Evolutionary conservation across 441 rosid species (phyloP), one percentile per base, ranked within the genome.

Genomic region (Capsella rubella): DNA sequence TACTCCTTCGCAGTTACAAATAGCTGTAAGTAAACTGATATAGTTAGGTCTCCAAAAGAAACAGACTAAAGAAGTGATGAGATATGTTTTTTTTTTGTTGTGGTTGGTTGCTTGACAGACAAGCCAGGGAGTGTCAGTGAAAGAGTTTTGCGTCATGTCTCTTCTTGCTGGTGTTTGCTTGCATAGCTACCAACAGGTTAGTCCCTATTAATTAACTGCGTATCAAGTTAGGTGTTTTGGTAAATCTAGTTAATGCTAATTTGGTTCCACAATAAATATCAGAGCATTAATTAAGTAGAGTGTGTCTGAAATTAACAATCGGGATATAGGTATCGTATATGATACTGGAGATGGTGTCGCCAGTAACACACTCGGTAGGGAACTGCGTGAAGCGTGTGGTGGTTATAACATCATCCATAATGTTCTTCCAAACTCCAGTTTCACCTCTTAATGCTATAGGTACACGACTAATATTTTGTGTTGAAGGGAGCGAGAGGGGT

Each of bases 331-430:
- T 89, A 4, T 86, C 94, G 14, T 87, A 87, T 55, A 74, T 71
- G 79, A 89, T 89, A 5, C 75, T 89, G 13, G 84, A 79, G 72
- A 82, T 82, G 86, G 87, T 87, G 51, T 89, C 94, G 6, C 91
- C 94, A 3, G 86, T 89, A 14, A 83, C 86, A 9, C 94, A 89
- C 67, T 80, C 91, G 0, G 94, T 89, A 3, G 94, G 89, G 52
- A 89, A 89, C 65, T 83, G 88, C 43, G 84, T 79, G 67, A 89
- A 89, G 84, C 88, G 94, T 2, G 86, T 87, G 15, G 89, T 84
- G 74, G 89, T 87, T 42, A 89, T 89, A 0, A 63, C 72, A 35
- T 83, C 94, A 25, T 84, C 87, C 11, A 78, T 89, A 52, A 1
- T 86, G 66, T 84, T 87, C 87, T 89, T 89, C 82, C 57, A 32